These are phyloP conservation scores for Parascedosporium putredinis DNA, from an alignment of 2,329 filamentous ascomycete species.

Conservation along the genomic window DNA sequence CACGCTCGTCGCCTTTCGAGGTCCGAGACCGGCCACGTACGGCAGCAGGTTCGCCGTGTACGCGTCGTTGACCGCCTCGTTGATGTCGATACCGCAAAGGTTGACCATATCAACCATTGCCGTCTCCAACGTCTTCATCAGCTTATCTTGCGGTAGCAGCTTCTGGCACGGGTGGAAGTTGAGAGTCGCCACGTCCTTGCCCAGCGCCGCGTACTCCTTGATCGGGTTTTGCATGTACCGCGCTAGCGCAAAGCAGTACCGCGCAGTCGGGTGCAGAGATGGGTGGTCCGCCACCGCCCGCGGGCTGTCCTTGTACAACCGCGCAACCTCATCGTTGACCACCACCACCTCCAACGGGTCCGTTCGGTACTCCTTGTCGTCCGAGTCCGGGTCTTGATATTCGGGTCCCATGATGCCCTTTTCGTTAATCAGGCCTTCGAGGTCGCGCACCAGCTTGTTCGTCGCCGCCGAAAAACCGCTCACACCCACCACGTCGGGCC, in stretches of 20 bases:
- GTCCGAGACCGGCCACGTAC: slow-evolving; percentile 83
- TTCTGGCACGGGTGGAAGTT: slow-evolving; percentile 86
- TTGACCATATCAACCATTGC: slow-evolving; percentile 99
- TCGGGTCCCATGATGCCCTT: slow-evolving; percentile 68
- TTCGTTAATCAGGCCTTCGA: slow-evolving; percentile 68
- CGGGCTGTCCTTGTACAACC: slow-evolving; percentile 84
- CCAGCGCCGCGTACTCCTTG: slow-evolving; percentile 90
- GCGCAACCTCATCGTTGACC: slow-evolving; percentile 94
- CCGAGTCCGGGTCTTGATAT: slow-evolving; percentile 71
- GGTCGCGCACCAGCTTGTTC: slow-evolving; percentile 68
- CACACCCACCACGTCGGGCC: slow-evolving; percentile 82
- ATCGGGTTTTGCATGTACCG: slow-evolving; percentile 92
- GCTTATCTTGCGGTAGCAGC: slow-evolving; percentile 76
- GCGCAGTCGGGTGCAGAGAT: slow-evolving; percentile 62
- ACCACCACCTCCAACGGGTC: slow-evolving; percentile 81
- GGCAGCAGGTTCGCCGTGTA: slow-evolving; percentile 82
- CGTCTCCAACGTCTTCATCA: slow-evolving; percentile 80
- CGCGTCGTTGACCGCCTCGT: slow-evolving; percentile 72
- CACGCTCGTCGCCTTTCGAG: slow-evolving; percentile 72
- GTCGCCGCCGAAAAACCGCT: slow-evolving; percentile 85
- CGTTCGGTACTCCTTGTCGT: slow-evolving; percentile 51
- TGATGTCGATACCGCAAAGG: slow-evolving; percentile 88
- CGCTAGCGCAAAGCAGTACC: slow-evolving; percentile 83
- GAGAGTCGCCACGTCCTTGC: slow-evolving; percentile 76
- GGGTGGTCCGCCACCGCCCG: slow-evolving; percentile 74